phyloP scores from a whole-genome alignment of 306 rosid species.

The Glycine tomentella region DNA sequence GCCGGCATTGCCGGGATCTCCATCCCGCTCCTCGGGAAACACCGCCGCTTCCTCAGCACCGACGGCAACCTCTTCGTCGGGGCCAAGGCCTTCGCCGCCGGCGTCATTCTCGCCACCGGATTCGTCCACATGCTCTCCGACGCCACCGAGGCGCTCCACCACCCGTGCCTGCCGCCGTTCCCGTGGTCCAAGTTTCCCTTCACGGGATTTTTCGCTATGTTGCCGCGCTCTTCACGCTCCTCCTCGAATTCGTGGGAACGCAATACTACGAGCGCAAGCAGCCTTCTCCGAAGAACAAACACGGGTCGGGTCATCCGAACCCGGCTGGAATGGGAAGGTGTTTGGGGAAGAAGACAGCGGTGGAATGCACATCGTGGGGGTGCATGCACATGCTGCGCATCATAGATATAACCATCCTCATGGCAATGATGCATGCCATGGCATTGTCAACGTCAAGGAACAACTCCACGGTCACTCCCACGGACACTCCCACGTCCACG shows the following conservation, averaged over 20 bases:
- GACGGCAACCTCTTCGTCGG: constrained; percentile 82
- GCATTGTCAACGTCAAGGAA: constrained; percentile 43
- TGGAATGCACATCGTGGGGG: constrained; percentile 95
- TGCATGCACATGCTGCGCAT: constrained; percentile 96
- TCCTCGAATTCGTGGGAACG: constrained; percentile 87
- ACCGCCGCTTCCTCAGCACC: constrained; percentile 65
- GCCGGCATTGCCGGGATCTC: constrained; percentile 81
- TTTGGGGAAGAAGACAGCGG: constrained; percentile 95
- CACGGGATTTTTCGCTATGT: constrained; percentile 87
- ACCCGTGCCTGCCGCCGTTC: constrained; percentile 68
- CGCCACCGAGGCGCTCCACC: constrained; percentile 60
- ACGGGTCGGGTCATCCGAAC: constrained; percentile 60
- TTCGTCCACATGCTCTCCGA: constrained; percentile 91
- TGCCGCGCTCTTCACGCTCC: constrained; percentile 81
- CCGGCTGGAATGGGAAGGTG: constrained; percentile 48
- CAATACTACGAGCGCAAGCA: constrained; percentile 91
- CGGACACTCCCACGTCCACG: constrained; percentile 44
- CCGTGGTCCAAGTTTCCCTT: constrained; percentile 95
- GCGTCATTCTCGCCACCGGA: constrained; percentile 91
- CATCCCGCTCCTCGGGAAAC: constrained; percentile 71
- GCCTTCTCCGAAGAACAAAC: constrained; percentile 42
- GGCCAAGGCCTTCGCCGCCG: constrained; percentile 83
- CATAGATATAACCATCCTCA: constrained; percentile 79
- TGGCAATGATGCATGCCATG: constrained; percentile 73
- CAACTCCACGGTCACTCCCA: constrained; percentile 46